phyloP scores from a whole-genome alignment of 2,329 filamentous ascomycete species.

The Helotiales sp. region DNA sequence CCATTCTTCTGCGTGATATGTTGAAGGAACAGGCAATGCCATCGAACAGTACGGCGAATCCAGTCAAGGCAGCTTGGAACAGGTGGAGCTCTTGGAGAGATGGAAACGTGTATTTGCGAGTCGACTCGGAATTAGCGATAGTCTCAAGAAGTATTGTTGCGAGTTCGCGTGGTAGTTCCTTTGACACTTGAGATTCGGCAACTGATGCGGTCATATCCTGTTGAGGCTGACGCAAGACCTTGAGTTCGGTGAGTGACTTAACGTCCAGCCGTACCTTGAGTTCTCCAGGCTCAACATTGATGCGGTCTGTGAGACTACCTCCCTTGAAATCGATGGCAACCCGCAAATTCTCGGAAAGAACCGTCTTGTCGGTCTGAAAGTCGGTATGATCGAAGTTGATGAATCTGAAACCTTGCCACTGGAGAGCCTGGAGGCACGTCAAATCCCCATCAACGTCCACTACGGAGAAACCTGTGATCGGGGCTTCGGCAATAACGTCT shows the following conservation, averaged over 20 bases:
- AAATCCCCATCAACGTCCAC: slow-evolving; percentile 52
- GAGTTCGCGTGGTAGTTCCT: slow-evolving; percentile 67
- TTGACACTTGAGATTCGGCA: slow-evolving; percentile 67
- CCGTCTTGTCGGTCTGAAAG: slow-evolving; percentile 65
- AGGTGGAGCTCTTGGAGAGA: slow-evolving; percentile 71
- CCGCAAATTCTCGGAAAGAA: slow-evolving; percentile 77
- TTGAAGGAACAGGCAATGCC: slow-evolving; percentile 75
- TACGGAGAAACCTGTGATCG: slow-evolving; percentile 69
- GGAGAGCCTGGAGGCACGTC: slow-evolving; percentile 44
- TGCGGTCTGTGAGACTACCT: slow-evolving; percentile 79
- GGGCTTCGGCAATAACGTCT: slow-evolving; percentile 71
- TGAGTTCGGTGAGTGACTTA: slow-evolving; percentile 61
- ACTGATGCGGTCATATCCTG: slow-evolving; percentile 78
- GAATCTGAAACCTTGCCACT: slow-evolving; percentile 71
- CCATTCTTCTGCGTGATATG: slow-evolving; percentile 84
- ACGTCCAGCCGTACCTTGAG: slow-evolving; percentile 70
- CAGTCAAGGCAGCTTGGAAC: slow-evolving; percentile 81
- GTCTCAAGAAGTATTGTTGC: slow-evolving; percentile 53
- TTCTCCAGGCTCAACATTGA: slow-evolving; percentile 82
- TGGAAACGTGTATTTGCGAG: slow-evolving; percentile 74
- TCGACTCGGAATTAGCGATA: slow-evolving; percentile 62
- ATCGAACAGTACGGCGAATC: slow-evolving; percentile 77
- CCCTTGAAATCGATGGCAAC: slow-evolving; percentile 77
- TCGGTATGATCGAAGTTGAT: slow-evolving; percentile 70
- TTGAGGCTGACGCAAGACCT: slow-evolving; percentile 74